A percentile compares a stretch with the other conserved stretches of the same genome.
Evolutionary conservation across 495 filamentous ascomycete genomes (phyloP).

Genomic region (Trichoderma reesei): DNA sequence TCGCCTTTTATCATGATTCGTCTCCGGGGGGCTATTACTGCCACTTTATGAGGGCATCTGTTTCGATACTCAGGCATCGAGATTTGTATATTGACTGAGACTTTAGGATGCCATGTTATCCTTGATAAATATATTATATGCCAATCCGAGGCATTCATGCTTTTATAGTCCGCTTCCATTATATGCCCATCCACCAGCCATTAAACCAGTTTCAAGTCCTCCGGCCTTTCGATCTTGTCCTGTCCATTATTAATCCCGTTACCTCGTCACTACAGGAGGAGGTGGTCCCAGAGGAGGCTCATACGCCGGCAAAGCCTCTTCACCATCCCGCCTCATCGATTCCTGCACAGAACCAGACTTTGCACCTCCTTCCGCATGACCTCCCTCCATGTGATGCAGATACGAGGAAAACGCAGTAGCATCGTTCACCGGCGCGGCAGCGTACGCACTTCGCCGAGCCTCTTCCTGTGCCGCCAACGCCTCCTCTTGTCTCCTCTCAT

Average conservation of each 20-base stretch:
- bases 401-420: slow-evolving; percentile 45
- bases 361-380: slow-evolving; percentile 38
- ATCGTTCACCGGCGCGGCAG: slow-evolving; percentile 45
- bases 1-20: background rate
- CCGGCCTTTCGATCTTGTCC: background rate
- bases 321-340: slow-evolving; percentile 19
- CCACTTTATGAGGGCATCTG: background rate
- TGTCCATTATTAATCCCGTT: background rate
- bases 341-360: slow-evolving; percentile 50
- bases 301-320: slow-evolving; percentile 21
- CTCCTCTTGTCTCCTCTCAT: slow-evolving; percentile 10
- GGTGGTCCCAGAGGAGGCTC: slow-evolving; percentile 38
- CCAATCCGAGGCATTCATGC: background rate
- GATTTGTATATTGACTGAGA: background rate
- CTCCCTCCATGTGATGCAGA: slow-evolving; percentile 36
- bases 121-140: background rate
- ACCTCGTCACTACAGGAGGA: slow-evolving; percentile 20
- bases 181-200: no score
- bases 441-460: slow-evolving; percentile 19
- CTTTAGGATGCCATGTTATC: background rate
- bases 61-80: background rate
- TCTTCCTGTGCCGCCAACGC: slow-evolving; percentile 30
- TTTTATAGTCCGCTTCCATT: no score
- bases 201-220: background rate
- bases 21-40: background rate